Evolutionary conservation across 116 monocot genomes (phyloP).

Genomic region (Cymodocea nodosa): DNA sequence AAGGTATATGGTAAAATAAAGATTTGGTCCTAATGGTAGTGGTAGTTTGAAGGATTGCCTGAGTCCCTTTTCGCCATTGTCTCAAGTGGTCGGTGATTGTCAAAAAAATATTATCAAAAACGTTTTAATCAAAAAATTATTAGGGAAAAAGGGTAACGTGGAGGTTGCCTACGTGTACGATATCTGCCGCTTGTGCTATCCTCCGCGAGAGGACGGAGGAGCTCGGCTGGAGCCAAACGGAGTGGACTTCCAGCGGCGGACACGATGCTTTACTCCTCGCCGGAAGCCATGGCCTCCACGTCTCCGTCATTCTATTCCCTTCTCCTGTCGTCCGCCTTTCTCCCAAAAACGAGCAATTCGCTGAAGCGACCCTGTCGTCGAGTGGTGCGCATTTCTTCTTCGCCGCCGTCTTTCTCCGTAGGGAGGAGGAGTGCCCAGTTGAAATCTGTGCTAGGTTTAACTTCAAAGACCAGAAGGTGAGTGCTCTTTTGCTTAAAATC

Average conservation of each 20-base stretch:
- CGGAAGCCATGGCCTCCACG: slow-evolving; percentile 1
- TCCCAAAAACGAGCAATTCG: neutral
- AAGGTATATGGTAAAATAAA: no score
- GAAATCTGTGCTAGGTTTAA: neutral
- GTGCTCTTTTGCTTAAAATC: neutral
- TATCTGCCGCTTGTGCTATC: neutral
- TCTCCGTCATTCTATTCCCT: neutral
- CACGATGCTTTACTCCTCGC: slow-evolving; percentile 5
- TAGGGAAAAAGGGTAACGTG: no score
- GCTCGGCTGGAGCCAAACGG: neutral
- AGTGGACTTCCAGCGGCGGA: neutral
- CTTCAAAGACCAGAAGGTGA: neutral
- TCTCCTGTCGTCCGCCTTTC: slow-evolving; percentile 6
- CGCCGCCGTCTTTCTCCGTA: neutral
- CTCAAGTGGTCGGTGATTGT: no score
- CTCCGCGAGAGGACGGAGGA: neutral
- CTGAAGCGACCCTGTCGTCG: neutral
- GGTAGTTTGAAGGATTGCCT: no score
- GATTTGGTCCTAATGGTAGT: no score
- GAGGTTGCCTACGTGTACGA: slow-evolving; percentile 3
- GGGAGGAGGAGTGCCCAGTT: slow-evolving; percentile 2
- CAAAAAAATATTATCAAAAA: no score
- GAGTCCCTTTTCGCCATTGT: no score
- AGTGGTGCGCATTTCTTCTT: neutral
- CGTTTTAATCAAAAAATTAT: no score